Base-by-base conservation (phyloP, 331 rosid species). In the Stylosanthes scabra region DNA sequence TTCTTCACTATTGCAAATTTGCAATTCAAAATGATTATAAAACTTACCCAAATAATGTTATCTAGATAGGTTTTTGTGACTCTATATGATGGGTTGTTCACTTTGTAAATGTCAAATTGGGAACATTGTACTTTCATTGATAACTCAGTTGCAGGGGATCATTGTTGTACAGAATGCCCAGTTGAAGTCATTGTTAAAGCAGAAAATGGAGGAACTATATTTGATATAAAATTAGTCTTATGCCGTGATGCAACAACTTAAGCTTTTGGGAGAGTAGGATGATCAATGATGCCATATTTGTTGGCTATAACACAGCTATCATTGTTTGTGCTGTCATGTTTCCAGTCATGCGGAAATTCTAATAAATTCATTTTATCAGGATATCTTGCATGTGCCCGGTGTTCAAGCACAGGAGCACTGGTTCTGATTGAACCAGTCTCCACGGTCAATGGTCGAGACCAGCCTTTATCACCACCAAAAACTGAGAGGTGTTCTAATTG, bases 361-460 rank as follows among this genome's bases (percentile, higher is more conserved):
- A 20, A 20, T 20, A 20, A 20, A 20, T 20, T 20, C 25, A 20
- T 20, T 20, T 20, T 81, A 70, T 37, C 74, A 91, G 97, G 99
- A 55, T 94, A 94, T 85, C 94, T 94, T 67, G 96, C 99, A 27
- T 94, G 99, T 44, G 97, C 99, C 40, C 97, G 99, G 12, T 94
- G 99, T 81, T 94, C 97, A 70, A 91, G 58, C 86, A 89, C 96
- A 0, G 99, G 99, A 61, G 72, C 96, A 20, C 88, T 91, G 31
- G 86, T 90, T 78, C 88, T 89, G 71, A 85, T 86, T 8, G 93
- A 91, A 80, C 88, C 97, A 2, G 75, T 90, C 63, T 88, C 96
- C 44, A 20, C 87, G 10, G 14, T 83, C 20, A 81, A 74, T 44
- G 96, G 93, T 11, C 66, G 80, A 57, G 51, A 82, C 75, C 86